Base-by-base conservation (phyloP, 331 rosid species). In the Saraca asoca region DNA sequence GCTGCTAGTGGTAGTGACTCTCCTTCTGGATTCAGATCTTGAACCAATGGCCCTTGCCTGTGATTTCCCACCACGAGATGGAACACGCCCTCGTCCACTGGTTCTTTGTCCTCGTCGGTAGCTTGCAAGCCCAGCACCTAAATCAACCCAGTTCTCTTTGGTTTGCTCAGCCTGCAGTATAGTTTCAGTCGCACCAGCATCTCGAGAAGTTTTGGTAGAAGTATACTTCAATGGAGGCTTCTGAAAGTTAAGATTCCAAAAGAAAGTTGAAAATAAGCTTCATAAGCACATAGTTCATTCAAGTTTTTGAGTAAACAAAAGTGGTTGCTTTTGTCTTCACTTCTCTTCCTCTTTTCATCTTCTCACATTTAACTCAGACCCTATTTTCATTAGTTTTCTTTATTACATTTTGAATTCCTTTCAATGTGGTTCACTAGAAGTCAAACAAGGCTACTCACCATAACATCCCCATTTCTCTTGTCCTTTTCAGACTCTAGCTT, bases 401-500 rank as follows among this genome's bases (percentile, higher is more conserved):
- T 20, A 46, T 24, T 24, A 3, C 15, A 53, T 29, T 31, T 51
- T 45, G 33, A 20, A 43, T 15, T 13, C 12, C 13, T 41, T 44
- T 50, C 15, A 12, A n/a, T 18, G 14, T 53, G 64, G 43, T 55
- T 44, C 52, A 59, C 15, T 12, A 51, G 31, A 66, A 70, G 69
- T n/a, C 6, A 67, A 48, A 73, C 35, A 58, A 68, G 56, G 39
- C 45, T 5, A 76, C 96, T 80, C 55, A 86, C 96, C 16, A 63
- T 14, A 45, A 74, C 46, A 66, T 68, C 29, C 68, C 68, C 76
- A 62, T 60, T 57, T 66, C 75, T 83, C 75, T 71, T 78, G 38
- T 81, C 79, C 80, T 74, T 79, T 13, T 72, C 70, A 55, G 83
- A 76, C 71, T 76, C 82, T 43, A 73, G 48, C 78, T 86, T 82